These are phyloP conservation scores for Podaxis mareebaensis DNA, from an alignment of 768 basidiomycete species.

Conservation along the genomic window DNA sequence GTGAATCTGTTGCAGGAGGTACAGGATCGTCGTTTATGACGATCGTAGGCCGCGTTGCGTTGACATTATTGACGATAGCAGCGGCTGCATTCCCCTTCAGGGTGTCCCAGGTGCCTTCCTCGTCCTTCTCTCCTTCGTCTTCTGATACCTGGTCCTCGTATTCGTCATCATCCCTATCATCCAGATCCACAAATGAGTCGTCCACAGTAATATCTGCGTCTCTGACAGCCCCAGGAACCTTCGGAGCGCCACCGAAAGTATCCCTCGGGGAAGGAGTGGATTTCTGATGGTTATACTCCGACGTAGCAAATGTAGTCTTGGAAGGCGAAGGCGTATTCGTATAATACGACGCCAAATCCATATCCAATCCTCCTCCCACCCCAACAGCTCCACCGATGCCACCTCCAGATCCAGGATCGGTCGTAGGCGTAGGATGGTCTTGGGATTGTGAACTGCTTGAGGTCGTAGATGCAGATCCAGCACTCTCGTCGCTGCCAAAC, in stretches of 20 bases:
- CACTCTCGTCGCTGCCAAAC: slow-evolving; percentile 45
- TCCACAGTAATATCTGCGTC: not conserved
- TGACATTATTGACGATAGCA: slow-evolving; percentile 28
- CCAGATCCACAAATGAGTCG: slow-evolving; percentile 12
- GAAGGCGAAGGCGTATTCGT: slow-evolving; percentile 25
- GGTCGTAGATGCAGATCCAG: slow-evolving; percentile 38
- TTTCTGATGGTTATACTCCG: slow-evolving; percentile 23
- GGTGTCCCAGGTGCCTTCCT: slow-evolving; percentile 21
- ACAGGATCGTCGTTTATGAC: slow-evolving; percentile 30
- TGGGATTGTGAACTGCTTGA: slow-evolving; percentile 41
- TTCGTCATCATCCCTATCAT: slow-evolving; percentile 18
- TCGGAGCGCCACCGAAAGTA: slow-evolving; percentile 38
- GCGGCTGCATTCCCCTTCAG: slow-evolving; percentile 26
- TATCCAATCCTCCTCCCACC: not conserved
- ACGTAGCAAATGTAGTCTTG: slow-evolving; percentile 22
- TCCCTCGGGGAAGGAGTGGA: slow-evolving; percentile 28
- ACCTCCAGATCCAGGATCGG: slow-evolving; percentile 16
- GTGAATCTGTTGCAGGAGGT: slow-evolving; percentile 14
- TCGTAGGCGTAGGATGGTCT: slow-evolving; percentile 42
- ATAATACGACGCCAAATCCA: slow-evolving; percentile 9
- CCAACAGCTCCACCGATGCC: not conserved
- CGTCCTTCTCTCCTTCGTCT: slow-evolving; percentile 22
- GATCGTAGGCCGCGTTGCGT: slow-evolving; percentile 31
- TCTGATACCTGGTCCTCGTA: slow-evolving; percentile 20
- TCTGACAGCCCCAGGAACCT: slow-evolving; percentile 17